These are phyloP conservation scores for Marasmius oreades DNA, from an alignment of 1,284 basidiomycete genomes.

Conservation along the genomic window DNA sequence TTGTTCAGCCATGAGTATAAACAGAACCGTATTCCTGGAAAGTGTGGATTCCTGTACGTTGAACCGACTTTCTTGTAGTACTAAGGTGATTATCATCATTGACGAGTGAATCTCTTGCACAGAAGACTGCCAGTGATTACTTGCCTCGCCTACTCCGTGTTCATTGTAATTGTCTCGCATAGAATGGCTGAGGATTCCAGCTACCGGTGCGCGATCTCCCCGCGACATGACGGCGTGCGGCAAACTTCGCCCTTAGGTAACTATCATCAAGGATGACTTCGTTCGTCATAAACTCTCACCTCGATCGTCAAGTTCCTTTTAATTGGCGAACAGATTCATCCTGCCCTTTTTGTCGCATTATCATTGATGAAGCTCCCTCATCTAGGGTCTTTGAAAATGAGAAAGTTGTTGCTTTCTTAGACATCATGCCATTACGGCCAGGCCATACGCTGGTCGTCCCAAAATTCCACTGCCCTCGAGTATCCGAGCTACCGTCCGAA, in stretches of 20 bases:
- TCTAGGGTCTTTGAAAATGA: constrained; percentile 62
- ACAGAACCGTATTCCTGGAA: constrained; percentile 60
- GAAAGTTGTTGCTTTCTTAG: constrained; percentile 68
- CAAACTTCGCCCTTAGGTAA: too few relatives aligned
- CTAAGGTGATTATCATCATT: too few relatives aligned
- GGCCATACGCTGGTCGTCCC: constrained; percentile 72
- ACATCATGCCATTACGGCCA: constrained; percentile 65
- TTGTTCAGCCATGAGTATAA: constrained; percentile 51
- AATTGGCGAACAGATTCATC: constrained; percentile 43
- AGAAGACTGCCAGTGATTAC: too few relatives aligned
- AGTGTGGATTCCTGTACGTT: constrained; percentile 73
- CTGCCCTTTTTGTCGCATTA: constrained; percentile 66
- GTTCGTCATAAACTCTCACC: constrained; percentile 66
- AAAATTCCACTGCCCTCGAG: constrained; percentile 53
- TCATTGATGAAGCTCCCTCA: constrained; percentile 43
- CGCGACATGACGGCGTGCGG: constrained; percentile 30
- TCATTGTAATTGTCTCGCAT: constrained; percentile 70
- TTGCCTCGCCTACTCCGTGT: constrained; percentile 63
- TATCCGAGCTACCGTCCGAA: constrained; percentile 65
- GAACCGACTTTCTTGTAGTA: constrained; percentile 50
- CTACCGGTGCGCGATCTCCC: constrained; percentile 37
- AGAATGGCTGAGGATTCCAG: constrained; percentile 53
- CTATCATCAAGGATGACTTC: too few relatives aligned
- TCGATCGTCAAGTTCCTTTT: constrained; percentile 35
- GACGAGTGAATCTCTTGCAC: too few relatives aligned